Base-by-base conservation (phyloP, 2,329 filamentous ascomycete species). In the Stemphylium beticola region DNA sequence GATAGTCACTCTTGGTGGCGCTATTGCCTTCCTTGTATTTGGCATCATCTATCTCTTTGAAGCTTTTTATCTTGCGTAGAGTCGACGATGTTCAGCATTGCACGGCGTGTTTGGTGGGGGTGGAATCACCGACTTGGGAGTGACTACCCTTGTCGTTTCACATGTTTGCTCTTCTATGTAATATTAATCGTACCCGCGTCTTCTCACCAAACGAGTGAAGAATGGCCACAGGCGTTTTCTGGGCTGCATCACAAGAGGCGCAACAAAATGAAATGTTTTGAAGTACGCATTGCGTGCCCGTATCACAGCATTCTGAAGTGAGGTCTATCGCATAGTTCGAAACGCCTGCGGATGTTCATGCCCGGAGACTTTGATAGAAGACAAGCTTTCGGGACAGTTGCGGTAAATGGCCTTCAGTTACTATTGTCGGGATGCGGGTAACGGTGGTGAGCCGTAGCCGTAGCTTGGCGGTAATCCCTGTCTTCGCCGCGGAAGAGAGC, bases 31-130 rank as follows among this genome's bases (percentile, higher is more conserved):
- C 79, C 81, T 98, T 42, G 77, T 92, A 26, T 99, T 99, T 73
- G 93, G 92, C 57, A 77, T 96, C 66, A 93, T 99, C 65, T 99
- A 99, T 77, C 79, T 96, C 33, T 81, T 93, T 57, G 93, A 98
- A 76, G 89, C 89, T 12, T 79, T 93, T 50, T 87, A 84, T 69
- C 80, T 74, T 63, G 67, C 67, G 52, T 76, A 72, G 53, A 57
- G n/a, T 15, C 36, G n/a, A 45, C 46, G 33, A 46, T 44, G 34
- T 39, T 45, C 20, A 63, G 59, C 67, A 66, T 69, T 65, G 48
- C 53, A 61, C 58, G 66, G 65, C 62, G 64, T 63, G 54, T 53
- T 45, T 48, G 48, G 55, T 55, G 53, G 53, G 52, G 24, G 39
- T 29, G 40, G 40, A 33, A 44, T 45, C 49, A 56, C 34, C 44